phyloP scores from a whole-genome alignment of 139 green algal species.

The Chlorella sp. region DNA sequence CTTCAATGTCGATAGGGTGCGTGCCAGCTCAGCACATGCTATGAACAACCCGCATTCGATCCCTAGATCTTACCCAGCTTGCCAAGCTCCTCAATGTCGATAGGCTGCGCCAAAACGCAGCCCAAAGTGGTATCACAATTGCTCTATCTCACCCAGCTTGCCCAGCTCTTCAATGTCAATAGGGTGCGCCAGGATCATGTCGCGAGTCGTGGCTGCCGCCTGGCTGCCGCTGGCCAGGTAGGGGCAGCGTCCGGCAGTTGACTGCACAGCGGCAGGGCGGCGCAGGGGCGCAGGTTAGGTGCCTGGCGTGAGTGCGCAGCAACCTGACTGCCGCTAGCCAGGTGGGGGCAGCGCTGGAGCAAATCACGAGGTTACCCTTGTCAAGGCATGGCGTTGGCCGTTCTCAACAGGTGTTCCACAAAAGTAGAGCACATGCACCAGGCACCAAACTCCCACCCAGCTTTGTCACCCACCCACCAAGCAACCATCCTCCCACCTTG shows the following conservation, averaged over 20 bases:
- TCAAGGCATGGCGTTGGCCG: no score
- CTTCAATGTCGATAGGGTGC: no score
- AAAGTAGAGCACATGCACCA: no score
- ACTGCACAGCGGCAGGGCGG: no score
- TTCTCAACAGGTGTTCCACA: no score
- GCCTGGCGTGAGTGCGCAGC: neutral
- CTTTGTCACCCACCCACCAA: no score
- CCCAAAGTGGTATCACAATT: neutral
- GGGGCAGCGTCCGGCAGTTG: slow-evolving; percentile 34
- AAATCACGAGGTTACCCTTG: no score
- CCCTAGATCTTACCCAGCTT: no score
- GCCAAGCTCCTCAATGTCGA: neutral
- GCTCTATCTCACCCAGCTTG: slow-evolving; percentile 22
- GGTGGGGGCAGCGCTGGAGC: slow-evolving; percentile 49
- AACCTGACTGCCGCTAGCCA: slow-evolving; percentile 21
- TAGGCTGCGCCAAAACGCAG: neutral
- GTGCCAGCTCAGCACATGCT: no score
- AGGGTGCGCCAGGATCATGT: slow-evolving; percentile 64
- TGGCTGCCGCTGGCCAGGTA: slow-evolving; percentile 36
- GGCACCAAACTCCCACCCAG: no score
- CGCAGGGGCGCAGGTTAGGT: no score
- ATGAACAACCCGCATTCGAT: no score
- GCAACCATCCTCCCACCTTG: neutral
- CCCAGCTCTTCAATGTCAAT: slow-evolving; percentile 96
- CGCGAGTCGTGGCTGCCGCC: slow-evolving; percentile 30